phyloP scores from a whole-genome alignment of 2,329 filamentous ascomycete species.

The Alternaria dauci region DNA sequence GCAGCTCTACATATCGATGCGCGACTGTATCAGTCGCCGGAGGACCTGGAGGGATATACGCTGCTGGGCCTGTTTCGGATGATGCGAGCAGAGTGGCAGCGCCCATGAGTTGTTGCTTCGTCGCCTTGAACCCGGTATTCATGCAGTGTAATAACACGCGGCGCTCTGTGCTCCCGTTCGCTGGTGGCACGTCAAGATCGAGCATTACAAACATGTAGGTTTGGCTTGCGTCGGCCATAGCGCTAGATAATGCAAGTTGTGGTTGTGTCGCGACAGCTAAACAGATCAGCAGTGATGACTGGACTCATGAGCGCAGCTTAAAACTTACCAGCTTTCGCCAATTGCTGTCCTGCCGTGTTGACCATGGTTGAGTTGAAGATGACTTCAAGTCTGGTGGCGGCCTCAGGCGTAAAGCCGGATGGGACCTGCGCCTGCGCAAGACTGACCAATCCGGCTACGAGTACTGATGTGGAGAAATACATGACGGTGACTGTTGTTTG shows the following conservation, averaged over 20 bases:
- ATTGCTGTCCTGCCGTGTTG: slow-evolving; percentile 34
- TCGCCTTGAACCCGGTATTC: slow-evolving; percentile 46
- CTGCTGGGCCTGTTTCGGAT: slow-evolving; percentile 38
- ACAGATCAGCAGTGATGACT: slow-evolving; percentile 11
- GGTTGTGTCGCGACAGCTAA: slow-evolving; percentile 40
- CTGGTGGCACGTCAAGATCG: slow-evolving; percentile 46
- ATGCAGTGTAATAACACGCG: slow-evolving; percentile 46
- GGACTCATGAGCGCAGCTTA: neutral
- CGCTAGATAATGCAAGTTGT: slow-evolving; percentile 36
- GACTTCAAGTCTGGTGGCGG: slow-evolving; percentile 40
- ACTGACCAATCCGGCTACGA: slow-evolving; percentile 33
- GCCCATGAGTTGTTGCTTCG: slow-evolving; percentile 35
- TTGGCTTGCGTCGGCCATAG: slow-evolving; percentile 21
- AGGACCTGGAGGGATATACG: slow-evolving; percentile 44
- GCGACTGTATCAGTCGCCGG: slow-evolving; percentile 44
- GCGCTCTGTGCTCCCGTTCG: slow-evolving; percentile 32
- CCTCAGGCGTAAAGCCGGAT: slow-evolving; percentile 39
- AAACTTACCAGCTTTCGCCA: slow-evolving; percentile 42
- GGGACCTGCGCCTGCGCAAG: slow-evolving; percentile 46
- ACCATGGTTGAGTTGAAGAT: slow-evolving; percentile 45
- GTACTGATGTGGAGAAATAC: slow-evolving; percentile 35
- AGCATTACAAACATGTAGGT: slow-evolving; percentile 50
- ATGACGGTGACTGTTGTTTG: slow-evolving; percentile 18
- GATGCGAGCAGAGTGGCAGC: slow-evolving; percentile 38
- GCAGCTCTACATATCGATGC: slow-evolving; percentile 48